Evolutionary conservation across 2,329 filamentous ascomycete species (phyloP), one percentile per base, ranked within the genome.

Genomic region (Tolypocladium sp.): DNA sequence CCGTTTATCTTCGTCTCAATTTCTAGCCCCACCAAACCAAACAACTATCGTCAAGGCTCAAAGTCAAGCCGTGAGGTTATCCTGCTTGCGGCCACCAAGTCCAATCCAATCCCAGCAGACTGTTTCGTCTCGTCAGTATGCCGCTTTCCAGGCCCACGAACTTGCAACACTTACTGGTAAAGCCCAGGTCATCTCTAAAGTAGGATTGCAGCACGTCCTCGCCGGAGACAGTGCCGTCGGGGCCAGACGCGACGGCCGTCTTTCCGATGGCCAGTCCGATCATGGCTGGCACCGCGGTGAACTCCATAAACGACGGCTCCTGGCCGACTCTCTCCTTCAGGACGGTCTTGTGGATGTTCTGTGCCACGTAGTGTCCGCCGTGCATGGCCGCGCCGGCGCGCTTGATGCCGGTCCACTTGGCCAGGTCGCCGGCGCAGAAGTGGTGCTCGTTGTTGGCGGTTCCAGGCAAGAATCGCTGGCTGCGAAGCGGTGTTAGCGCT

Each of bases 311-410:
- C 35, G 74, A 70, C 3, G 83, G 78, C 55, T 70, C 69, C 42
- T 71, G 69, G 30, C 68, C 72, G 0, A 73, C 69, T 30, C 74
- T 64, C 57, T 77, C 65, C 41, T 71, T 70, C 52, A 83, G 70
- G 68, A 89, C 84, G 30, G 78, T 74, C 72, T 88, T 82, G 73
- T 89, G 82, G 58, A 89, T 81, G 68, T 92, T 92, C 57, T 80
- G 73, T 8, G 84, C 88, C 3, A 82, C 82, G 61, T 81, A 78
- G 66, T 86, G 82, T 42, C 89, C 90, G 77, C 87, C 85, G 67
- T 89, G 83, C 81, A 92, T 90, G 40, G 90, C 90, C 20, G 79
- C 83, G 30, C 90, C 89, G 66, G 87, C 90, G 52, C 90, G 86
- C 77, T 91, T 92, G 75, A 93, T 91, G 51, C 89, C 89, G 0